Base-by-base conservation (phyloP, 2,329 filamentous ascomycete genomes). In the Aschersonia sp. region DNA sequence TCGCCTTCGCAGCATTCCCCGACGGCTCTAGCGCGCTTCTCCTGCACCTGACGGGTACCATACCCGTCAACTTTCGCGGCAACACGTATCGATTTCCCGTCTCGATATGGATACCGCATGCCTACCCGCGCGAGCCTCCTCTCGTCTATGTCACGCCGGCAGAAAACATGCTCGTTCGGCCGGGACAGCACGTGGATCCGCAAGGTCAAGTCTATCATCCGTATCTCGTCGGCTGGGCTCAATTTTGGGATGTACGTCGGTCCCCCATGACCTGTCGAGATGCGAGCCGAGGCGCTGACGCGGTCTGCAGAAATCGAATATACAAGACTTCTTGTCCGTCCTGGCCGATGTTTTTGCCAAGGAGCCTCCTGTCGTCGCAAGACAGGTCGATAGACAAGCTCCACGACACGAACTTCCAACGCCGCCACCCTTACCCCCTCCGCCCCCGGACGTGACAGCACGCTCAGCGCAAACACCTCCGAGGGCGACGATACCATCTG, bases 191-290 rank as follows among this genome's bases (percentile, higher is more conserved):
- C 70, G 89, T 98, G 51, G 89, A 92, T 59, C 82, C 86, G 4
- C 91, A 97, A 59, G 92, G 92, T 30, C 83, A 86, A 61, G 79
- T 97, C 53, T 98, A 97, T 62, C 92, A 98, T 62, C 92, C 92
- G 40, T 98, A 97, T 63, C 71, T 98, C 44, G 86, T 88, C 32
- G 82, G 88, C 52, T 98, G 92, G 92, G 71, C 75, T 32, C 81
- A 87, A 54, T 91, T 85, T 56, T 92, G 86, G 85, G 87, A 95
- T 78, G 87, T 94, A 65, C 70, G 85, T 12, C 12, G 7, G 35
- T 12, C 3, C 3, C 12, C 2, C 7, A 38, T 12, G 35, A 20
- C 20, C 20, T 20, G 20, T 20, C 20, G 20, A 20, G 3, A 30
- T 12, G 9, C 9, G 44, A 6, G 31, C 38, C 35, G 31, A 4